phyloP scores from a whole-genome alignment of 306 rosid genomes.

The Inga oerstediana region DNA sequence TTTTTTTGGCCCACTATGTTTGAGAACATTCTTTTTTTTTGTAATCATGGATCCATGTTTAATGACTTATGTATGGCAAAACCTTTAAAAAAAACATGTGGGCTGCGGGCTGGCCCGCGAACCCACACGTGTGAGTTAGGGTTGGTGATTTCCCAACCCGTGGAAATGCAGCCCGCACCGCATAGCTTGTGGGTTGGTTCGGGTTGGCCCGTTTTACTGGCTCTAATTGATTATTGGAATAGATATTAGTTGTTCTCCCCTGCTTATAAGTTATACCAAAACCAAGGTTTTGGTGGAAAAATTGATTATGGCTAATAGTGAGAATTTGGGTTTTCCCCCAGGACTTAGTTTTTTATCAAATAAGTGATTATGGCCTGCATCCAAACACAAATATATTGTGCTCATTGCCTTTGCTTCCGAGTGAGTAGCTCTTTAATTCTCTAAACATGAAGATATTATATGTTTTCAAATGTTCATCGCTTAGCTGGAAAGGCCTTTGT shows the following conservation, averaged over 20 bases:
- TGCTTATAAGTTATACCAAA: background rate
- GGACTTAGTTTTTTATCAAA: background rate
- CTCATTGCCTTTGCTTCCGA: background rate
- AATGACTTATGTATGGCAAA: no score
- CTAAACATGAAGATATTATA: background rate
- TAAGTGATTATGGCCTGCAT: no score
- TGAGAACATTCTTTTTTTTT: no score
- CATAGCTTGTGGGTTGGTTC: no score
- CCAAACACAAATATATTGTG: background rate
- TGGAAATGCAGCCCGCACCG: no score
- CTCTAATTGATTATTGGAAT: background rate
- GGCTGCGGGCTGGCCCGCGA: no score
- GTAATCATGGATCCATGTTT: no score
- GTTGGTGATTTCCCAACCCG: no score
- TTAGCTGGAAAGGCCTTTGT: background rate
- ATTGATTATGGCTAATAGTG: background rate
- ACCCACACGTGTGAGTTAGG: no score
- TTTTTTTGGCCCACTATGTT: no score
- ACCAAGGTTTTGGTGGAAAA: background rate
- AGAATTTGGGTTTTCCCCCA: background rate
- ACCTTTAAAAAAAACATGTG: no score
- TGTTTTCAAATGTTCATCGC: background rate
- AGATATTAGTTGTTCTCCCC: background rate
- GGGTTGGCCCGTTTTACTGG: no score
- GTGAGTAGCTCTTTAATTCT: background rate